Evolutionary conservation across 2,329 filamentous ascomycete genomes (phyloP).

Genomic region (Parastagonospora nodorum): DNA sequence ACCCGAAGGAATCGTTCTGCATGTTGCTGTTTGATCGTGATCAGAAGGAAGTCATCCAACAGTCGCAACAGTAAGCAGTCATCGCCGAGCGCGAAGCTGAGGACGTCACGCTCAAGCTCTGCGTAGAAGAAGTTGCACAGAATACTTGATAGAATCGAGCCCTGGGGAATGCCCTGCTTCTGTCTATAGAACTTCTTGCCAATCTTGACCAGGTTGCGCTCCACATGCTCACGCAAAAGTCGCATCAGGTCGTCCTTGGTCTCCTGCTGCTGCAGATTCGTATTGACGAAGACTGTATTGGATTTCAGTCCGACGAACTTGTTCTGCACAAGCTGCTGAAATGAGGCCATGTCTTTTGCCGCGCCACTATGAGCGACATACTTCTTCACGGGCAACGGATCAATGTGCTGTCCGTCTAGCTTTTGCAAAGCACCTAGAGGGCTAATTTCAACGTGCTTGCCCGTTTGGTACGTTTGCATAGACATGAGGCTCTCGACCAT

Average conservation of each 20-base stretch:
- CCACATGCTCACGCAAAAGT: conserved; percentile 80
- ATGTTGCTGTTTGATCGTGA: conserved; percentile 71
- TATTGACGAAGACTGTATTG: conserved; percentile 80
- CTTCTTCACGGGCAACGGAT: conserved; percentile 42
- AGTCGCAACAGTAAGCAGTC: conserved; percentile 76
- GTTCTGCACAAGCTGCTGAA: conserved; percentile 38
- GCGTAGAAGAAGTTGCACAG: conserved; percentile 97
- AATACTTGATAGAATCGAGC: conserved; percentile 82
- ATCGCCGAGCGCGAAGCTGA: conserved; percentile 67
- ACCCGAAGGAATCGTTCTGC: conserved; percentile 74
- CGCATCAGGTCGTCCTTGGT: conserved; percentile 65
- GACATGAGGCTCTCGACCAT: conserved; percentile 65
- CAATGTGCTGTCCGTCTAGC: conserved; percentile 33
- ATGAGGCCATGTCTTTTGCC: conserved; percentile 35
- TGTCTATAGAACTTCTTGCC: conserved; percentile 89
- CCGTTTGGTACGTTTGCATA: conserved; percentile 69
- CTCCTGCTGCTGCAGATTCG: conserved; percentile 62
- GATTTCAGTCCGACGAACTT: conserved; percentile 43
- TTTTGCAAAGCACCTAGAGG: conserved; percentile 47
- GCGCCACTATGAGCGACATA: conserved; percentile 49
- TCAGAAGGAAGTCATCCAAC: conserved; percentile 90
- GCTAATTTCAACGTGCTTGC: conserved; percentile 75
- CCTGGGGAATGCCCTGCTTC: conserved; percentile 88
- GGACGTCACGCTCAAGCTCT: conserved; percentile 72
- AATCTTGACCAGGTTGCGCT: conserved; percentile 82